These are phyloP conservation scores for Podospora conica DNA, from an alignment of 495 filamentous ascomycete species.

Conservation along the genomic window DNA sequence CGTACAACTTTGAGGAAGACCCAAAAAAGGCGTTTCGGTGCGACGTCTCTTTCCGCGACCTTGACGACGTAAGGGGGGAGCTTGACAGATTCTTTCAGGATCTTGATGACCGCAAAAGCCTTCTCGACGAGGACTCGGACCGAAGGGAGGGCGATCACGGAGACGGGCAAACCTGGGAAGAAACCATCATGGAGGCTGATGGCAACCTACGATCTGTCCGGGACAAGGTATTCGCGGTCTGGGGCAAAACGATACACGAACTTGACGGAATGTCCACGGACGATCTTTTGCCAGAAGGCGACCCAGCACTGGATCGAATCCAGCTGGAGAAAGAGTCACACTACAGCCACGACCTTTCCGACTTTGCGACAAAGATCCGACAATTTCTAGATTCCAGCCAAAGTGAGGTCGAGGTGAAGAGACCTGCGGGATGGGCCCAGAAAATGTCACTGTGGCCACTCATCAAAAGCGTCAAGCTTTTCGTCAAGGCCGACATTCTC, in stretches of 20 bases:
- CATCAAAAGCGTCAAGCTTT: constrained; percentile 19
- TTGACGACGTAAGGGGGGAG: constrained; percentile 10
- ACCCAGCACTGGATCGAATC: constrained; percentile 5
- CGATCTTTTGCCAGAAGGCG: constrained; percentile 6
- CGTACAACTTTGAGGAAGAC: constrained; percentile 12
- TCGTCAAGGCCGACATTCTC: constrained; percentile 16
- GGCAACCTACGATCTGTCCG: neutral
- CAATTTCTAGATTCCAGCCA: constrained; percentile 16
- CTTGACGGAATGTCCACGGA: constrained; percentile 24
- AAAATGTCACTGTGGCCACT: constrained; percentile 21
- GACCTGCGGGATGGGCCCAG: neutral
- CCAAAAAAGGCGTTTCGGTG: constrained; percentile 11
- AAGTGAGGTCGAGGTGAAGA: neutral
- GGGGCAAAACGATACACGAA: neutral
- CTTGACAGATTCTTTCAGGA: constrained; percentile 14
- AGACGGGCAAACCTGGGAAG: neutral
- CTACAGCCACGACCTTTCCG: neutral
- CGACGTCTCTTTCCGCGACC: constrained; percentile 13
- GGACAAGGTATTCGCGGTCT: constrained; percentile 10
- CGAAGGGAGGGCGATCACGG: constrained; percentile 1
- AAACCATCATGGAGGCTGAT: neutral
- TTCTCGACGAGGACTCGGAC: neutral
- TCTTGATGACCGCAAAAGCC: neutral
- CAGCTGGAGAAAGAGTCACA: neutral
- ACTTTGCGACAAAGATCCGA: constrained; percentile 8